phyloP scores from a whole-genome alignment of 1,284 basidiomycete genomes.

The Retiboletus flavoniger region DNA sequence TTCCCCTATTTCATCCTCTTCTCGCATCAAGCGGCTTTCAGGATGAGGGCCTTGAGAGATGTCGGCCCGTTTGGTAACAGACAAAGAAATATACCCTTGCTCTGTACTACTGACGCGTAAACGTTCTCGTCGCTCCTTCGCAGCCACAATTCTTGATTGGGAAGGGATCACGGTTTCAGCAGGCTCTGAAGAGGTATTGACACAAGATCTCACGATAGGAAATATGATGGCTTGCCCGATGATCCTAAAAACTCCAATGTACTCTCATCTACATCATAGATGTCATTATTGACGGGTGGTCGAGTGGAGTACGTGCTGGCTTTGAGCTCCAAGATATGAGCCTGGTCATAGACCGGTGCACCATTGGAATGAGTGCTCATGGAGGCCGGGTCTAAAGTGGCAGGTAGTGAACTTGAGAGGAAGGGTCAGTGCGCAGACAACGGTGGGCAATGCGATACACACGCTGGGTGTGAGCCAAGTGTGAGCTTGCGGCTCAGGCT shows the following conservation, averaged over 20 bases:
- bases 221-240: conserved; percentile 36
- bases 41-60: conserved; percentile 78
- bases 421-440: conserved; percentile 9
- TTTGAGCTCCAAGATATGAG: conserved; percentile 81
- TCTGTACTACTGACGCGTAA: conserved; percentile 47
- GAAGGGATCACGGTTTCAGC: conserved; percentile 64
- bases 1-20: conserved; percentile 92
- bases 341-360: conserved; percentile 68
- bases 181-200: conserved; percentile 15
- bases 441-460: conserved; percentile 26
- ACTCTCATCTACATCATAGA: conserved; percentile 48
- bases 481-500: conserved; percentile 65
- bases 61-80: conserved; percentile 57
- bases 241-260: conserved; percentile 37
- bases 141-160: conserved; percentile 71
- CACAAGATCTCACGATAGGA: neutral
- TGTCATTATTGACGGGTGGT: conserved; percentile 40
- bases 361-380: conserved; percentile 47
- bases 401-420: conserved; percentile 34
- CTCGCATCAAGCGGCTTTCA: conserved; percentile 81
- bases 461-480: conserved; percentile 53
- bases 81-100: conserved; percentile 85
- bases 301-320: conserved; percentile 71
- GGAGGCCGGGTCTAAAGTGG: conserved; percentile 52
- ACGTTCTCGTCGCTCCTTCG: conserved; percentile 77